Evolutionary conservation across 768 basidiomycete genomes (phyloP), one percentile per base, ranked within the genome.

Genomic region (Pluteus cervinus): DNA sequence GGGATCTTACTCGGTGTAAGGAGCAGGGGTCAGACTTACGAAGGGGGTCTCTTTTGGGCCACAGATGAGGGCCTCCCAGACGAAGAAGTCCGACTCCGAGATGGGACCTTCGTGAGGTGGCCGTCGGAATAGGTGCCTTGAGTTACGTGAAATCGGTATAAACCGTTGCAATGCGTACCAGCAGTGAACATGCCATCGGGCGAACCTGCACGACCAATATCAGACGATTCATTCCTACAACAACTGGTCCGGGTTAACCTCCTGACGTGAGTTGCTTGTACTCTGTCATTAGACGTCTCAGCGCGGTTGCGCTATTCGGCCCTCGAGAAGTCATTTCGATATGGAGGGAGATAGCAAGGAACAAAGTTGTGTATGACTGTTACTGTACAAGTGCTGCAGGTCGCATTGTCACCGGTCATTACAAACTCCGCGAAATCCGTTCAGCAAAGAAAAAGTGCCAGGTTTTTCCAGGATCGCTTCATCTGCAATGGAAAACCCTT

Each of bases 101-200:
- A 93, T 70, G 25, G 91, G 91, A 1, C 91, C 91, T 85, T 54
- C 46, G 43, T 36, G 45, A 44, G 33, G 11, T 18, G 31, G 12
- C 20, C 14, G 23, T 26, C 26, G 25, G 26, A 29, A n/a, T 32
- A 7, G 28, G 33, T 37, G 33, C 26, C 40, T 23, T 34, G 36
- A 14, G 23, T 17, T 38, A 21, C 12, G 14, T 17, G 33, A 15
- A 35, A 44, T 24, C 12, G n/a, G 24, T 16, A 20, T 17, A 33
- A 37, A 20, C 8, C 25, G 25, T 26, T 12, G 17, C 12, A 28
- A 25, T 26, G 37, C 57, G 41, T 45, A 75, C 84, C 89, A 43
- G 93, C 92, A 33, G 92, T 94, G 56, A 96, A 96, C 91, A 97
- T 96, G 39, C 82, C 86, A 60, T 97, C 93, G 5, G 88, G 86